Percentiles rank a stretch among this genome's conserved stretches.
Conservation (phyloP, 1,139 yeast species). For the Blastobotrys buckinghamii region DNA sequence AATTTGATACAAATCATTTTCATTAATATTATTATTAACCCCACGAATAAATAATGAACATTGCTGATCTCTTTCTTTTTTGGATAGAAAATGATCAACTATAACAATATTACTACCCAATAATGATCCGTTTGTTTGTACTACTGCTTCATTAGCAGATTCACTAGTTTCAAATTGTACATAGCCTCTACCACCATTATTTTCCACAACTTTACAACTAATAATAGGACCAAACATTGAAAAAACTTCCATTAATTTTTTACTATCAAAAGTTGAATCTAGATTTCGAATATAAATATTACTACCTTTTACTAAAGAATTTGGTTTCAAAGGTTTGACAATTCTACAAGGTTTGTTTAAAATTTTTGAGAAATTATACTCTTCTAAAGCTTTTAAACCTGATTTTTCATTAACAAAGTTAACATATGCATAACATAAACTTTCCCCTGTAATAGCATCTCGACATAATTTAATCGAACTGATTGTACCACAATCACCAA, state of each 20-base stretch:
- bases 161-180: constrained; percentile 80
- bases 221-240: constrained; percentile 78
- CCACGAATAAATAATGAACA: constrained; percentile 79
- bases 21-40: constrained; percentile 55
- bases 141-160: constrained; percentile 82
- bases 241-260: constrained; percentile 81
- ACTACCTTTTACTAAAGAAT: constrained; percentile 7
- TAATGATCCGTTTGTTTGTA: constrained; percentile 78
- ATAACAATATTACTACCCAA: constrained; percentile 79
- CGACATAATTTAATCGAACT: constrained; percentile 45
- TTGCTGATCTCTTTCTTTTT: constrained; percentile 74
- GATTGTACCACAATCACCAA: constrained; percentile 37
- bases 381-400: constrained; percentile 40
- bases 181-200: constrained; percentile 83
- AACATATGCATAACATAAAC: constrained; percentile 49
- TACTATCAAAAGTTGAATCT: constrained; percentile 83
- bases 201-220: constrained; percentile 67
- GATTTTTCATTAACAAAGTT: constrained; percentile 38
- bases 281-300: constrained; percentile 36
- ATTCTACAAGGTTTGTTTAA: constrained; percentile 43
- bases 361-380: constrained; percentile 40
- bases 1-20: constrained; percentile 50
- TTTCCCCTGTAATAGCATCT: constrained; percentile 33
- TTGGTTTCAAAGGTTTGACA: constrained; percentile 43
- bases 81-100: constrained; percentile 78